Percentiles rank a stretch among this genome's conserved stretches.
Conservation (phyloP, 2,329 filamentous ascomycete genomes). For the Phaeomoniella chlamydospora region DNA sequence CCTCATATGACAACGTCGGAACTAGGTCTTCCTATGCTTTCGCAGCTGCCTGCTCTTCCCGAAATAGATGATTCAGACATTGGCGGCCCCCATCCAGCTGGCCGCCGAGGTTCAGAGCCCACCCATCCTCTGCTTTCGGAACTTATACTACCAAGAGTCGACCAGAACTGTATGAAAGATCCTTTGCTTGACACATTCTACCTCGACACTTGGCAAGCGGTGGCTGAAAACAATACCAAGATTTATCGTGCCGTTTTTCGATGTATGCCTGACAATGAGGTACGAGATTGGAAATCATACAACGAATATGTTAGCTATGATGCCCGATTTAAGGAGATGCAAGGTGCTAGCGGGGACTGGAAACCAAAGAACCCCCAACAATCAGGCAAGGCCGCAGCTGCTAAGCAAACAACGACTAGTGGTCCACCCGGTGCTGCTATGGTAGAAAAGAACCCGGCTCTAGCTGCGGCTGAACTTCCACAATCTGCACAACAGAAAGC, state of each 20-base stretch:
- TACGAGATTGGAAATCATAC: constrained; percentile 86
- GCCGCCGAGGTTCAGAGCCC: constrained; percentile 35
- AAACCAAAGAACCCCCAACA: constrained; percentile 32
- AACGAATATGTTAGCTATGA: constrained; percentile 67
- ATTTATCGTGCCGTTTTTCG: constrained; percentile 88
- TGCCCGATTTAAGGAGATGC: constrained; percentile 56
- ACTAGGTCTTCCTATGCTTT: constrained; percentile 52
- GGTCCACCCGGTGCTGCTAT: constrained; percentile 21
- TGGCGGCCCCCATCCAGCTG: constrained; percentile 51
- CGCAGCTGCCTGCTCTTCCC: constrained; percentile 57
- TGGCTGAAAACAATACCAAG: constrained; percentile 89
- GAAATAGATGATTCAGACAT: constrained; percentile 67
- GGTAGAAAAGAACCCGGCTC: constrained; percentile 8
- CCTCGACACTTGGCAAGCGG: constrained; percentile 72
- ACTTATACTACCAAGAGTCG: constrained; percentile 58
- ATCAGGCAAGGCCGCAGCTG: constrained; percentile 29
- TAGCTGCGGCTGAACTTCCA: constrained; percentile 13
- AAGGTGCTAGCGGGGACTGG: constrained; percentile 36
- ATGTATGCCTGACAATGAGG: constrained; percentile 93
- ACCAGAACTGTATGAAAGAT: constrained; percentile 89
- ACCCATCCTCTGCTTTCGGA: constrained; percentile 41
- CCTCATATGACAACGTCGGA: constrained; percentile 50
- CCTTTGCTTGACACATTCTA: constrained; percentile 72
- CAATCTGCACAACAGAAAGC: constrained; percentile 15
- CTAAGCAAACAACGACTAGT: constrained; percentile 13